phyloP scores from a whole-genome alignment of 257 asterid genomes.

The Rhazya stricta region DNA sequence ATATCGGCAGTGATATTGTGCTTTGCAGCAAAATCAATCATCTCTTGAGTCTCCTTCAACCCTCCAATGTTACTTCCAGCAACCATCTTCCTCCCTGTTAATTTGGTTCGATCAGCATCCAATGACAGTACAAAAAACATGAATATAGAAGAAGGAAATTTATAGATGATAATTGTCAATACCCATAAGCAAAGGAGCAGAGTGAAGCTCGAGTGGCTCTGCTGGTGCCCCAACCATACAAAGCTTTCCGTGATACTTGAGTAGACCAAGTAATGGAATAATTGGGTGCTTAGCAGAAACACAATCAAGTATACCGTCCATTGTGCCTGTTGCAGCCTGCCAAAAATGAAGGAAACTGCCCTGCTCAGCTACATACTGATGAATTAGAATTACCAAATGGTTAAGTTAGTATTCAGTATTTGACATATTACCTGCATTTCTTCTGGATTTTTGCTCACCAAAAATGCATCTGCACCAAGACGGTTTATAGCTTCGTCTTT shows the following conservation, averaged over 20 bases:
- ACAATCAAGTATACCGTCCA: constrained; percentile 26
- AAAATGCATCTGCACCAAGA: constrained; percentile 38
- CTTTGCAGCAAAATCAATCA: not conserved
- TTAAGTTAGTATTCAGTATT: not conserved
- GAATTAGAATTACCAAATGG: not conserved
- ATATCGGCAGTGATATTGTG: not conserved
- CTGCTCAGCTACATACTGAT: not conserved
- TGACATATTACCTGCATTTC: constrained; percentile 29
- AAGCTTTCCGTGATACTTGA: constrained; percentile 30
- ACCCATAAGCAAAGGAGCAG: constrained; percentile 24
- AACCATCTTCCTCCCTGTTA: not conserved
- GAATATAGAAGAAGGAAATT: not conserved
- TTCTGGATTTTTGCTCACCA: constrained; percentile 29
- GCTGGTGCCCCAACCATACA: constrained; percentile 25
- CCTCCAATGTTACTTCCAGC: not conserved
- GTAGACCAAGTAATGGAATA: constrained; percentile 20
- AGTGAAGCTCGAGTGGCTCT: constrained; percentile 25
- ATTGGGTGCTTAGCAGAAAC: constrained; percentile 27
- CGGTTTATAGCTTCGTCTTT: constrained; percentile 35
- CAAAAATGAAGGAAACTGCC: not conserved
- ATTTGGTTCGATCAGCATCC: not conserved
- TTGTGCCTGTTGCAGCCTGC: constrained; percentile 46
- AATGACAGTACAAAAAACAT: no score
- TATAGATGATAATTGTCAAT: no score
- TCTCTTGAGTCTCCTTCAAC: not conserved